These are phyloP conservation scores for Calonectria pseudoturangicola DNA, from an alignment of 2,329 filamentous ascomycete genomes.

Conservation along the genomic window DNA sequence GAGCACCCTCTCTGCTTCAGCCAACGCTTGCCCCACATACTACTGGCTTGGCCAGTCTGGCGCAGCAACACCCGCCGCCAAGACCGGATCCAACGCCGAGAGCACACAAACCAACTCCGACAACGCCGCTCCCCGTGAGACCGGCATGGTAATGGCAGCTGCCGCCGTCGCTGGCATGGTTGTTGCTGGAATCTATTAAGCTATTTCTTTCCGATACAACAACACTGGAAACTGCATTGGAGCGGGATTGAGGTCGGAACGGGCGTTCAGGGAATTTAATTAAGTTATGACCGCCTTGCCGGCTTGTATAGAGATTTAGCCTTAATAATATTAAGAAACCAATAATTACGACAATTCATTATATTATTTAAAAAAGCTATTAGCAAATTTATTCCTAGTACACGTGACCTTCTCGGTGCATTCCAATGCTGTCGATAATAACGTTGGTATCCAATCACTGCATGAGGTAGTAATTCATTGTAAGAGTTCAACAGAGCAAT, in stretches of 20 bases:
- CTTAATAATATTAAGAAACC: neutral
- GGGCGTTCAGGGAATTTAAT: neutral
- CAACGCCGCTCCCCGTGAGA: conserved; percentile 28
- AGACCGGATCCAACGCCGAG: neutral
- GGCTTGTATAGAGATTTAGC: neutral
- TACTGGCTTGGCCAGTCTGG: neutral
- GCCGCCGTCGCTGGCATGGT: conserved; percentile 25
- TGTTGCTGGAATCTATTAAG: conserved; percentile 21
- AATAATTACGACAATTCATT: neutral
- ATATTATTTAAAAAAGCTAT: too few species aligned
- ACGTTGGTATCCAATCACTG: too few species aligned
- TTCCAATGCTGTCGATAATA: too few species aligned
- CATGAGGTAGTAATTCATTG: too few species aligned
- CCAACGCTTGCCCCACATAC: neutral
- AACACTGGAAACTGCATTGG: neutral
- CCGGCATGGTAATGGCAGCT: conserved; percentile 23
- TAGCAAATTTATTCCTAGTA: too few species aligned
- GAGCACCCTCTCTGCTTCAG: neutral
- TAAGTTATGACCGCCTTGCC: neutral
- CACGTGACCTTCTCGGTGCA: too few species aligned
- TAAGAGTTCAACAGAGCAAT: neutral
- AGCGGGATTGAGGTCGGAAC: neutral
- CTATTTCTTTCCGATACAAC: too few species aligned
- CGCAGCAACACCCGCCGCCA: neutral
- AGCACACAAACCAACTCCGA: neutral